phyloP scores from a whole-genome alignment of 306 rosid species.

The Prunus campanulata region DNA sequence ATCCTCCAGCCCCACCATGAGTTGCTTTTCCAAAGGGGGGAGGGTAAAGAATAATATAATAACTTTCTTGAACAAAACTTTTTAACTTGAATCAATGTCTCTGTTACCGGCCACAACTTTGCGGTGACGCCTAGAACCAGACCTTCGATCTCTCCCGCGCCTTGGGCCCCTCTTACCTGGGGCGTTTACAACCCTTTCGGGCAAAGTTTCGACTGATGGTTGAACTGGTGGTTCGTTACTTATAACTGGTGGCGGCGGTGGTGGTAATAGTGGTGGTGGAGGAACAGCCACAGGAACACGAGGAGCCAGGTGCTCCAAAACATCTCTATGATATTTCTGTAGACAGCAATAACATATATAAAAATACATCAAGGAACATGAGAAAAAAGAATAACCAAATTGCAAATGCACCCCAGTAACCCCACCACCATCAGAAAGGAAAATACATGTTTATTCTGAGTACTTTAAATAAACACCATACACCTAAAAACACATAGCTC shows the following conservation, averaged over 20 bases:
- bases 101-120: slow-evolving; percentile 55
- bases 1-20: slow-evolving; percentile 43
- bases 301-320: slow-evolving; percentile 43
- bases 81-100: slow-evolving; percentile 37
- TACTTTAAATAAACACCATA: neutral
- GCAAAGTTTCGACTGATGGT: slow-evolving; percentile 24
- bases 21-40: slow-evolving; percentile 29
- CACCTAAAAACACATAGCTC: too few species aligned
- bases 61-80: slow-evolving; percentile 41
- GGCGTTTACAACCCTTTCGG: slow-evolving; percentile 26
- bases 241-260: slow-evolving; percentile 23
- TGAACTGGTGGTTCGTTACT: slow-evolving; percentile 14
- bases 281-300: slow-evolving; percentile 25
- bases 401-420: neutral
- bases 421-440: neutral
- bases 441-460: neutral
- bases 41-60: slow-evolving; percentile 32
- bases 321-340: slow-evolving; percentile 85
- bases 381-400: slow-evolving; percentile 10
- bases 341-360: neutral
- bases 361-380: neutral
- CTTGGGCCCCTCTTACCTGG: slow-evolving; percentile 46
- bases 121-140: slow-evolving; percentile 65
- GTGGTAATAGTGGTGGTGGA: slow-evolving; percentile 44
- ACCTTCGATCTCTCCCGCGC: slow-evolving; percentile 62